These are phyloP conservation scores for Neurospora terricola DNA, from an alignment of 495 filamentous ascomycete genomes.

Conservation along the genomic window DNA sequence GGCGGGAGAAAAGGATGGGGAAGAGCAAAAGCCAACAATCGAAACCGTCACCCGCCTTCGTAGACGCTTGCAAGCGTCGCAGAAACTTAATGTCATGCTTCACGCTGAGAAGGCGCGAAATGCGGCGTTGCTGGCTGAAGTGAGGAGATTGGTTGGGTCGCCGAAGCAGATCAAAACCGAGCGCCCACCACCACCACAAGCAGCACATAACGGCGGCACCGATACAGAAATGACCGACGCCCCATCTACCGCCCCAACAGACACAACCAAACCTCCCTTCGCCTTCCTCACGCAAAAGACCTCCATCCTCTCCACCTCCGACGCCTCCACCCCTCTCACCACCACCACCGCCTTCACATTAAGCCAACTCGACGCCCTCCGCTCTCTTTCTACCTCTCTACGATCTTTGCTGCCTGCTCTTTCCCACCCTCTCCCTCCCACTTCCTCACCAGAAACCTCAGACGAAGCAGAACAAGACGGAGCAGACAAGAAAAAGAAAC, in stretches of 20 bases:
- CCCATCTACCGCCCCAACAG: slow-evolving; percentile 30
- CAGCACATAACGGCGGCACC: slow-evolving; percentile 16
- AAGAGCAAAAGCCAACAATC: slow-evolving; percentile 39
- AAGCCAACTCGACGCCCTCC: slow-evolving; percentile 70
- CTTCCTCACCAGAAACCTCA: background rate
- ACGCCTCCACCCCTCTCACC: slow-evolving; percentile 43
- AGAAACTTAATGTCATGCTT: slow-evolving; percentile 66
- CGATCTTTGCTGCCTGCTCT: slow-evolving; percentile 49
- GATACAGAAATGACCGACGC: slow-evolving; percentile 26
- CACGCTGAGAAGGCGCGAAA: slow-evolving; percentile 69
- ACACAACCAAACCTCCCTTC: slow-evolving; percentile 27
- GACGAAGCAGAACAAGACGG: slow-evolving; percentile 11
- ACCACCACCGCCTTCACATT: slow-evolving; percentile 72
- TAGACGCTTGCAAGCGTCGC: slow-evolving; percentile 68
- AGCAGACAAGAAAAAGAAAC: slow-evolving; percentile 22
- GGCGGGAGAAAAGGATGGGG: slow-evolving; percentile 1
- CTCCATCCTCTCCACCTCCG: slow-evolving; percentile 30
- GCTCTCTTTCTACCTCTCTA: slow-evolving; percentile 53
- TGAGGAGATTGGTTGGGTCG: slow-evolving; percentile 46
- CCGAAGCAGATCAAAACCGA: background rate
- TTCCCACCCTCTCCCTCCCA: slow-evolving; percentile 22
- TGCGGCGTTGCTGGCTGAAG: slow-evolving; percentile 54
- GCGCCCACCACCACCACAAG: slow-evolving; percentile 1
- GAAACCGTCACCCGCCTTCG: slow-evolving; percentile 62
- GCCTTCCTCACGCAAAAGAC: slow-evolving; percentile 38